Base-by-base conservation (phyloP, 78 protist species). In the Dictyostelium citrinum region DNA sequence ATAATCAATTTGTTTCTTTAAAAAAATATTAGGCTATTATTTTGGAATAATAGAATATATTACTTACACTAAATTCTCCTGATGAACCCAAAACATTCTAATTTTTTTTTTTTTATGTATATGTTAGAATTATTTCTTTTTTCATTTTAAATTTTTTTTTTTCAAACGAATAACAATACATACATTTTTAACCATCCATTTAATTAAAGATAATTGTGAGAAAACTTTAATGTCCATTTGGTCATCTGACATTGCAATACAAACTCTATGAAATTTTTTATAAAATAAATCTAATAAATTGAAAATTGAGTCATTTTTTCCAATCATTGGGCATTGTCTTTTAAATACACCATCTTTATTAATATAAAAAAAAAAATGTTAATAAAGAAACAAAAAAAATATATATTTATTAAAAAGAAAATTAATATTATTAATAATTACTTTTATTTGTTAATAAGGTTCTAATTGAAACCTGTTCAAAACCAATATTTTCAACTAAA, bases 181-280 rank as follows among this genome's bases (percentile, higher is more conserved):
- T 64, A 85, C 92, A 76, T 85, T 51, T 77, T 72, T 78, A 27
- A 75, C 92, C 16, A 85, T 55, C 92, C 92, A 85, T 60, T 85
- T 85, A 10, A 85, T 49, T 27, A 85, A 35, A 22, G 83, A 60
- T 41, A 85, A 55, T 61, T 85, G 77, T 35, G 92, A 85, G 12
- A 76, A 37, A 43, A 85, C 74, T 31, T 60, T 37, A 61, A 85
- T 85, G 61, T 85, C 84, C 45, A 39, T 85, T 76, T 78, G 80
- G 14, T 55, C 74, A 39, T 58, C 71, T 24, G 60, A 43, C 39
- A 60, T 55, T 22, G 92, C 61, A 55, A 85, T 80, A 61, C 92
- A 85, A 24, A 85, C 72, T 64, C 92, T 74, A 43, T 85, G 92
- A 16, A 76, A 55, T 5, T 72, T 72, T 22, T 76, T 49, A 43